Conservation (phyloP, 345 rosid species). For the Linum lewisii region DNA sequence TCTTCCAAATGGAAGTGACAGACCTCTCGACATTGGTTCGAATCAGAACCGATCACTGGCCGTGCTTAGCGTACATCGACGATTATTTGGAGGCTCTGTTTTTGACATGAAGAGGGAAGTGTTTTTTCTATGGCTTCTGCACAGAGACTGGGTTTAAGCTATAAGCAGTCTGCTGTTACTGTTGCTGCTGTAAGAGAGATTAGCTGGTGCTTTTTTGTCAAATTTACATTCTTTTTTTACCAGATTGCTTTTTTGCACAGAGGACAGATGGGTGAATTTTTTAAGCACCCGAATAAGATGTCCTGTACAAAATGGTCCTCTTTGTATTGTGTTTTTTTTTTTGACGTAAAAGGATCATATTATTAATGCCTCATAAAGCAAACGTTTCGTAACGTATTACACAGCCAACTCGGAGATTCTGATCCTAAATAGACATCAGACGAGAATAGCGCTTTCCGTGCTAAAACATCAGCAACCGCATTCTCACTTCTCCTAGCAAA, state of each 20-base stretch:
- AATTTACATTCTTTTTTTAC: slow-evolving; percentile 9
- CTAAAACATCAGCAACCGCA: too few species aligned
- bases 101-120: slow-evolving; percentile 26
- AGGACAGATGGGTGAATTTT: slow-evolving; percentile 13
- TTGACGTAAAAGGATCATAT: too few species aligned
- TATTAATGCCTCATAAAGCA: too few species aligned
- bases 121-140: slow-evolving; percentile 5
- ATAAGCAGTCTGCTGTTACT: slow-evolving; percentile 1
- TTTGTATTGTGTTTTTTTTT: too few species aligned
- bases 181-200: slow-evolving; percentile 12
- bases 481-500: too few species aligned
- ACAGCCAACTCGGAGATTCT: too few species aligned
- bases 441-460: too few species aligned
- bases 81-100: slow-evolving; percentile 87
- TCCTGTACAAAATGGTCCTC: too few species aligned
- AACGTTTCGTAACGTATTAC: too few species aligned
- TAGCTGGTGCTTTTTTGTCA: slow-evolving; percentile 10
- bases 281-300: slow-evolving; percentile 7
- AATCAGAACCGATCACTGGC: slow-evolving; percentile 96
- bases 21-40: slow-evolving; percentile 74
- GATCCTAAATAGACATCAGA: too few species aligned
- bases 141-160: too few species aligned
- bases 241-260: slow-evolving; percentile 12
- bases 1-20: slow-evolving; percentile 84
- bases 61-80: slow-evolving; percentile 91